Conservation (phyloP, 495 filamentous ascomycete species). For the Talaromyces thailandensis region DNA sequence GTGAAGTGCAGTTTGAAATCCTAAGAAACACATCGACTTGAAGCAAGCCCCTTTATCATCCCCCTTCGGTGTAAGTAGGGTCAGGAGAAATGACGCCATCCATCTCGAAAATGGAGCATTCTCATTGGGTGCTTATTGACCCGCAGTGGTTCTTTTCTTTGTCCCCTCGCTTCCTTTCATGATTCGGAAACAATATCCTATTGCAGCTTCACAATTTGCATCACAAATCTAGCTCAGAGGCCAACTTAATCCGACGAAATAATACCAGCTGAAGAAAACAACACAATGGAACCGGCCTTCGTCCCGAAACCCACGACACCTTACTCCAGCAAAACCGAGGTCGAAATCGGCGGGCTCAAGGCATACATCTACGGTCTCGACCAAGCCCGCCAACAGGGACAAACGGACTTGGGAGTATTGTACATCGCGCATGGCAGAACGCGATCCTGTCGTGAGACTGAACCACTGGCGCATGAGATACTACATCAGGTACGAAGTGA, state of each 20-base stretch:
- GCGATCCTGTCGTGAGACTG: neutral
- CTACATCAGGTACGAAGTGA: neutral
- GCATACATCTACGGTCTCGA: conserved; percentile 2
- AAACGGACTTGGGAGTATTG: neutral
- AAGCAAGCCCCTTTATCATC: neutral
- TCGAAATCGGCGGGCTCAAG: conserved; percentile 1
- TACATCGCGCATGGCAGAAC: conserved; percentile 3
- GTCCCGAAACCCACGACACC: neutral
- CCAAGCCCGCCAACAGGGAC: neutral
- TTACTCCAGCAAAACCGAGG: neutral
- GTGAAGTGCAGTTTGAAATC: neutral
- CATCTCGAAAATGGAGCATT: neutral
- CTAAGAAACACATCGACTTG: neutral
- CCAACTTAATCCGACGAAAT: neutral
- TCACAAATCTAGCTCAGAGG: neutral
- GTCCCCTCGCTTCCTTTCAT: neutral
- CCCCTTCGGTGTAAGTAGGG: neutral
- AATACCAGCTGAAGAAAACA: neutral
- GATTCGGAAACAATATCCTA: neutral
- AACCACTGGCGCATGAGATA: neutral
- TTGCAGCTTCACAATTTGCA: neutral
- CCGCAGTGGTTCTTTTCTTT: neutral
- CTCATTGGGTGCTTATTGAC: neutral
- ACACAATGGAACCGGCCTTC: neutral
- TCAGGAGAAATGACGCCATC: neutral